phyloP scores from a whole-genome alignment of 2,329 filamentous ascomycete genomes.

The Fusarium sublunatum region DNA sequence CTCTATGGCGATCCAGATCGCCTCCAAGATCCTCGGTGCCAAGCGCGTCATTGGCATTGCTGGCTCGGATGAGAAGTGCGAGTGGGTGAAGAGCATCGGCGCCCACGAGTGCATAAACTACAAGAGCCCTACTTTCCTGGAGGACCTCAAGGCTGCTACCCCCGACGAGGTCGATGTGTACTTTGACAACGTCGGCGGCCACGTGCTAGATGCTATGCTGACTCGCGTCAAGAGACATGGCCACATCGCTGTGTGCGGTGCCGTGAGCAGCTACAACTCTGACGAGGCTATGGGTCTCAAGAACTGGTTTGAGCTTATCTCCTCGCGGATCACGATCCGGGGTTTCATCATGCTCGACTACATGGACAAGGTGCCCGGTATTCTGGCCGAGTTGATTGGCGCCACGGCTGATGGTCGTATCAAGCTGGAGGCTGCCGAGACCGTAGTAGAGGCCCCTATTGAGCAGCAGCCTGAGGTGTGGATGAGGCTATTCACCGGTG shows the following conservation, averaged over 20 bases:
- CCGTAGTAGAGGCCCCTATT: constrained; percentile 43
- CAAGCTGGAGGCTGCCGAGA: constrained; percentile 43
- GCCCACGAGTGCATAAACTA: constrained; percentile 48
- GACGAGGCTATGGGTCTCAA: constrained; percentile 44
- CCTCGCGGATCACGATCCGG: constrained; percentile 41
- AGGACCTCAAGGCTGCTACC: constrained; percentile 44
- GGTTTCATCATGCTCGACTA: constrained; percentile 49
- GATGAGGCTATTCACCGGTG: constrained; percentile 45
- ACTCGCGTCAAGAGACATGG: constrained; percentile 46
- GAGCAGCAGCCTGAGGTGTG: constrained; percentile 46
- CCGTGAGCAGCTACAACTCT: constrained; percentile 45
- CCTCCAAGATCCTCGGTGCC: constrained; percentile 44
- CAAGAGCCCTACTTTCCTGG: constrained; percentile 46
- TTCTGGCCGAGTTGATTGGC: constrained; percentile 44
- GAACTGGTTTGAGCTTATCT: constrained; percentile 48
- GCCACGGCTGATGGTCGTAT: constrained; percentile 45
- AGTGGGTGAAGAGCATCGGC: constrained; percentile 45
- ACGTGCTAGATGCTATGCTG: constrained; percentile 44
- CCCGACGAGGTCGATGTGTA: constrained; percentile 47
- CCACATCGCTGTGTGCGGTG: constrained; percentile 44
- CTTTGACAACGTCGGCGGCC: constrained; percentile 48
- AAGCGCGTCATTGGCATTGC: constrained; percentile 48
- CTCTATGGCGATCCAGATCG: constrained; percentile 48
- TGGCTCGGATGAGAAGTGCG: constrained; percentile 46
- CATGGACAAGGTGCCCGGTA: constrained; percentile 45